Evolutionary conservation across 495 filamentous ascomycete genomes (phyloP), one percentile per base, ranked within the genome.

Genomic region (Aspergillus olivimuriae): DNA sequence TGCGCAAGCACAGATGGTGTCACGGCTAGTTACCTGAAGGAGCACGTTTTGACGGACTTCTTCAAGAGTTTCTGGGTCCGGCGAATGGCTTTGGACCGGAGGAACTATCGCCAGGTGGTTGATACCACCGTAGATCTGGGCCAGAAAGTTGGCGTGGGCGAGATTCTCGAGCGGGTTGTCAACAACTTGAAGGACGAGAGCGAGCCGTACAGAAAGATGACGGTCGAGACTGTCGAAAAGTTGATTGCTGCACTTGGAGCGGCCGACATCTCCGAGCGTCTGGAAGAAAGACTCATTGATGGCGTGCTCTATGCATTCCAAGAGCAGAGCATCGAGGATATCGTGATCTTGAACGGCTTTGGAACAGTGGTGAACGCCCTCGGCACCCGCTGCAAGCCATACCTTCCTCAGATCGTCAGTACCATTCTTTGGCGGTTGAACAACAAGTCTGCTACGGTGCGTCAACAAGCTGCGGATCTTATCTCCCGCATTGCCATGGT

Each of bases 31-130:
- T 99, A 96, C 57, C 75, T 99, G 19, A 96, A 95, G 66, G 89
- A 97, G 57, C 81, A 94, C 49, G 90, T 99, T 16, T 75, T 97
- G 35, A 81, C 84, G 39, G 91, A 96, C 46, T 99, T 97, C 65
- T 97, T 99, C 73, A 97, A 96, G 72, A 87, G 84, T 53, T 99
- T 99, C 72, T 99, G 94, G 94, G 89, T 96, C 30, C 73, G 92
- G 30, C 80, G 94, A 31, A 96, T 97, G 87, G 94, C 94, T 8
- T 69, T 97, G 16, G 94, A 99, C 62, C 90, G 95, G 62, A 79
- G 94, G 45, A 99, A 95, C 62, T 97, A 96, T 57, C 77, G 89
- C 47, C 91, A 95, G 62, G 94, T 99, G 11, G 91, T 99, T 11
- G 91, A 97, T 51, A 99, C 94, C 2, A 97, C 94, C 1, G 91